Evolutionary conservation across 2,329 filamentous ascomycete species (phyloP), one percentile per base, ranked within the genome.

Genomic region (Purpureocillium takamizusanense): DNA sequence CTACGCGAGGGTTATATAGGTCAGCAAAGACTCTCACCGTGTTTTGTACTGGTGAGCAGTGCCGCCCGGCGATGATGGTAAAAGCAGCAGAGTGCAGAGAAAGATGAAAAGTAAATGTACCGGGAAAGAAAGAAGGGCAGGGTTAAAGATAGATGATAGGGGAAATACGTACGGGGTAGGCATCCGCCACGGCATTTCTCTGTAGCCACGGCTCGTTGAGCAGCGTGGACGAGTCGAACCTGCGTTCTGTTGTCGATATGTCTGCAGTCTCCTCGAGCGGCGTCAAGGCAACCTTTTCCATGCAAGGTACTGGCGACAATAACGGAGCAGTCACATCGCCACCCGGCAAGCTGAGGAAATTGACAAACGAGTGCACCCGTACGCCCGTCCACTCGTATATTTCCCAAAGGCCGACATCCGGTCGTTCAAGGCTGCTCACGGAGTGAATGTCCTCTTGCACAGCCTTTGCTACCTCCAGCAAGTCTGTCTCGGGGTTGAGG

Each of bases 371-470:
- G 48, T 84, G 74, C 1, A 94, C 58, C 38, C 59, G 66, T 2
- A 87, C 61, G 0, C 82, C 83, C 0, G 85, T 90, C 87, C 87
- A 95, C 13, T 69, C 58, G 15, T 68, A 60, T 29, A 95, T 80
- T 55, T 94, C 81, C 62, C 75, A 76, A 2, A 95, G 62, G 1
- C 77, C 77, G 0, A 77, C 78, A 2, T 70, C 51, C 78, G 77
- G 34, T 67, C 70, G 2, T 61, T 59, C 18, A 48, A 68, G 15
- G 69, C 42, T 41, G 10, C 47, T 72, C 28, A 95, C 81, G 4
- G 64, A 55, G 28, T 72, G 65, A 1, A 95, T 59, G 50, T 94
- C 85, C 1, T 51, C 50, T 51, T 94, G 86, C 2, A 95, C 75
- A 11, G 64, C 54, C 4, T 46, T 55, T 0, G 87, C 86, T 1